Evolutionary conservation across 257 asterid species (phyloP), one percentile per base, ranked within the genome.

Genomic region (Mentha longifolia): DNA sequence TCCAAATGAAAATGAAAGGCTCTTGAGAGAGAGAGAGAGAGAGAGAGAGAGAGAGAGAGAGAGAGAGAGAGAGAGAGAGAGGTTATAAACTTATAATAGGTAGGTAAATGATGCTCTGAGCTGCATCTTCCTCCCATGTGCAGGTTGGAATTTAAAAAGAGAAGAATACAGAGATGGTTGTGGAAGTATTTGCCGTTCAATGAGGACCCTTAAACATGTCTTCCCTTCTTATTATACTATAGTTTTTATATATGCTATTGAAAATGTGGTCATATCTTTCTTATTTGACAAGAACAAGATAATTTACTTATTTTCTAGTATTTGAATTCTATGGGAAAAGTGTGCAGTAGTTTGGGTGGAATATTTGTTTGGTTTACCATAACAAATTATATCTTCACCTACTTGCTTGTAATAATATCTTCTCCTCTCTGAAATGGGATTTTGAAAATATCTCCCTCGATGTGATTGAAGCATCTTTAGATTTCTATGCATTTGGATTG

Each of bases 71-170:
- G 75, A 65, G 69, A 71, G 74, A 69, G 67, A 54, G 62, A 39
- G 25, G 57, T 56, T 65, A 68, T 46, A 75, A 22, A 22, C 25
- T 20, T 28, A 28, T 28, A 28, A 28, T 28, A 63, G 85, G 82
- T 82, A 73, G 83, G 87, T 80, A 69, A 79, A 81, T 73, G 79
- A 84, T 66, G 86, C 16, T 79, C 14, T 14, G 72, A 78, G 80
- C 74, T 61, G 78, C 82, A 80, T 78, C 84, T 79, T 83, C 80
- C 74, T 73, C 73, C 88, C 92, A 87, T 87, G 88, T 87, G 87
- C 84, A 8, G 61, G 77, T 14, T 77, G 62, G 78, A 56, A 49
- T 84, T 70, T 70, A 62, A 69, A 67, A 80, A 58, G 37, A 75
- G 75, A 76, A 82, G 70, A 78, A 78, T 30, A 80, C 80, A 78